These are phyloP conservation scores for Brasilioporus rufonigricans DNA, from an alignment of 768 basidiomycete genomes.

Conservation along the genomic window DNA sequence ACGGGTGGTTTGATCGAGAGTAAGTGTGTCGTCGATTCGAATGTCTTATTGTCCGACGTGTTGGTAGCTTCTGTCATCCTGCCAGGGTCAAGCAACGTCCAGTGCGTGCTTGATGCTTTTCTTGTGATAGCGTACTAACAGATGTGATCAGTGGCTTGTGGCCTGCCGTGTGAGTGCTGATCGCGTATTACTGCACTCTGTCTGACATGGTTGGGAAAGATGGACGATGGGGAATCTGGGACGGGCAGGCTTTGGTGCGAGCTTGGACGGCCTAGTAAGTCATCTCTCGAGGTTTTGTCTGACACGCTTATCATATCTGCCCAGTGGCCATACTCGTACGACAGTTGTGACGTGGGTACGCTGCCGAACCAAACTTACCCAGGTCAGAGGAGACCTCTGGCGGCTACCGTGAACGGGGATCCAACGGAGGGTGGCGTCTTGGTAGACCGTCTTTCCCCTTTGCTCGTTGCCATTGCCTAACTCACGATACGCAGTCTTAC, in stretches of 20 bases:
- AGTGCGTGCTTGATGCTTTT: slow-evolving; percentile 17
- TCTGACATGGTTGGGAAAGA: slow-evolving; percentile 23
- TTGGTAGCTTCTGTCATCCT: slow-evolving; percentile 36
- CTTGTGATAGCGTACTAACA: slow-evolving; percentile 5
- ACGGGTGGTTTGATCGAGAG: slow-evolving; percentile 71
- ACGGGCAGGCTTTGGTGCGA: slow-evolving; percentile 55
- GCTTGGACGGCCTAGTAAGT: slow-evolving; percentile 61
- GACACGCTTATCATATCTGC: background rate
- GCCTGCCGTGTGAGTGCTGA: slow-evolving; percentile 42
- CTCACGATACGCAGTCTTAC: slow-evolving; percentile 33
- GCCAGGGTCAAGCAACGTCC: slow-evolving; percentile 41
- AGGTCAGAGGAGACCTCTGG: slow-evolving; percentile 42
- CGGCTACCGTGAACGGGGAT: slow-evolving; percentile 41
- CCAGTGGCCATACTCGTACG: slow-evolving; percentile 55
- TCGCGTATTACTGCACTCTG: background rate
- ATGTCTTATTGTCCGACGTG: slow-evolving; percentile 1
- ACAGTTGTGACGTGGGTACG: slow-evolving; percentile 75
- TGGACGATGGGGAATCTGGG: slow-evolving; percentile 57
- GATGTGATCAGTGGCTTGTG: slow-evolving; percentile 39
- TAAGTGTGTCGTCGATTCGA: slow-evolving; percentile 5
- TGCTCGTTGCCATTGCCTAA: background rate
- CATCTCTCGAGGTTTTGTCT: slow-evolving; percentile 12
- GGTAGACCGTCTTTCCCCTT: slow-evolving; percentile 13
- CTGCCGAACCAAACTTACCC: slow-evolving; percentile 68
- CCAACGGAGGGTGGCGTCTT: slow-evolving; percentile 27